Conservation (phyloP, 768 basidiomycete genomes). For the Podaxis rugospora region DNA sequence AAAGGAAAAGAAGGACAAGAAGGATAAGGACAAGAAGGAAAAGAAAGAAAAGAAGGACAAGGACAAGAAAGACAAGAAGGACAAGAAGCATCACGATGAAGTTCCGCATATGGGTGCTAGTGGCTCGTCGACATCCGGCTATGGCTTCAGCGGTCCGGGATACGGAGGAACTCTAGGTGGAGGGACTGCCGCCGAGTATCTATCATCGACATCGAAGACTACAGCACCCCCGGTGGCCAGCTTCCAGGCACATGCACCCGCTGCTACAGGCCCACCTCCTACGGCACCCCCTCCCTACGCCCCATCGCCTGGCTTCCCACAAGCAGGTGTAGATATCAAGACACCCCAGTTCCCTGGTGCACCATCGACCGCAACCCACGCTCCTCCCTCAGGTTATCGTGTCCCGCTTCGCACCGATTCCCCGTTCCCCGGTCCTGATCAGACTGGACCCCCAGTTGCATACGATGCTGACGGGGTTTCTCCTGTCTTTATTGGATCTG, state of each 20-base stretch:
- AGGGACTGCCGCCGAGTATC: background rate
- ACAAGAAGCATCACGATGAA: conserved; percentile 12
- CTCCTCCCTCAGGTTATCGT: conserved; percentile 64
- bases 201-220: background rate
- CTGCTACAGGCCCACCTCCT: conserved; percentile 7
- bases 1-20: conserved; percentile 23
- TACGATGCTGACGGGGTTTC: conserved; percentile 51
- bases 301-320: conserved; percentile 7
- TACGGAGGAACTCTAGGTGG: background rate
- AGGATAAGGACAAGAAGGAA: conserved; percentile 20
- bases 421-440: conserved; percentile 38
- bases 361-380: background rate
- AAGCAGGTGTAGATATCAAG: background rate
- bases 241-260: conserved; percentile 9
- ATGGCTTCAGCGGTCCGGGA: background rate
- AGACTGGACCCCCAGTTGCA: conserved; percentile 48
- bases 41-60: conserved; percentile 21
- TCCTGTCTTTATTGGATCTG: conserved; percentile 71
- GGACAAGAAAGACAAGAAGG: conserved; percentile 17
- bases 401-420: conserved; percentile 43
- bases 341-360: background rate
- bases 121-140: background rate
- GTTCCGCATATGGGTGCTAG: background rate
- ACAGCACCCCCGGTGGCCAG: background rate
- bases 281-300: conserved; percentile 16